These are phyloP conservation scores for Plantago coronopus DNA, from an alignment of 305 asterid species.

Conservation along the genomic window DNA sequence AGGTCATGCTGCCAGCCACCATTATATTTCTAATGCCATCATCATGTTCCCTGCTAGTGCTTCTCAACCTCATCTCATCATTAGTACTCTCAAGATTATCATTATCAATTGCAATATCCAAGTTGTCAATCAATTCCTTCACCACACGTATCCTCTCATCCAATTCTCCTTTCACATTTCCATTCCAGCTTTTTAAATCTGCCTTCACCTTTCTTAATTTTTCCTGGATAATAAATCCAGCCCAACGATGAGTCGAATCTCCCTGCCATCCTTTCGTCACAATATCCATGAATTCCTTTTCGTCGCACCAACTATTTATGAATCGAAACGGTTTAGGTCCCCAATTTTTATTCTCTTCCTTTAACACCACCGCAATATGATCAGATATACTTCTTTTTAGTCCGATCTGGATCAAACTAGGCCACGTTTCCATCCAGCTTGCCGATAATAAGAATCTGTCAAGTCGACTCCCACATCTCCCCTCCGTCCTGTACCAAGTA, in stretches of 20 bases:
- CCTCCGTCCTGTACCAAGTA: not conserved
- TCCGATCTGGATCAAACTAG: not conserved
- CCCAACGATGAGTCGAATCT: too few relatives aligned
- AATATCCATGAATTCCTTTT: not conserved
- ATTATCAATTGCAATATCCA: too few relatives aligned
- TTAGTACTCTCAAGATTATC: too few relatives aligned
- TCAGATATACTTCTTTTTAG: not conserved
- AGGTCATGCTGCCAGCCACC: too few relatives aligned
- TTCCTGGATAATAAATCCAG: not conserved
- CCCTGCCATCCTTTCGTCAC: not conserved
- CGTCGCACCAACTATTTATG: not conserved
- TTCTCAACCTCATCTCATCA: not conserved
- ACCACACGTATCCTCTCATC: not conserved
- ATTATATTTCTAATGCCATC: too few relatives aligned
- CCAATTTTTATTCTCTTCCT: not conserved
- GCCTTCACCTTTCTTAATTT: not conserved
- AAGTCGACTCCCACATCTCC: not conserved
- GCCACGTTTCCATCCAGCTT: not conserved
- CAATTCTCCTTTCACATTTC: not conserved
- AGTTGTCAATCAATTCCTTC: not conserved
- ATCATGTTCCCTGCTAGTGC: not conserved
- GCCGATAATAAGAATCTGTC: not conserved
- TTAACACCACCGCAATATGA: not conserved
- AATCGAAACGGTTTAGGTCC: not conserved
- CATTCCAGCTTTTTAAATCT: not conserved